Percentiles rank a stretch among this genome's conserved stretches.
Evolutionary conservation across 2,329 filamentous ascomycete species (phyloP).

Genomic region (Pochonia chlamydosporia): DNA sequence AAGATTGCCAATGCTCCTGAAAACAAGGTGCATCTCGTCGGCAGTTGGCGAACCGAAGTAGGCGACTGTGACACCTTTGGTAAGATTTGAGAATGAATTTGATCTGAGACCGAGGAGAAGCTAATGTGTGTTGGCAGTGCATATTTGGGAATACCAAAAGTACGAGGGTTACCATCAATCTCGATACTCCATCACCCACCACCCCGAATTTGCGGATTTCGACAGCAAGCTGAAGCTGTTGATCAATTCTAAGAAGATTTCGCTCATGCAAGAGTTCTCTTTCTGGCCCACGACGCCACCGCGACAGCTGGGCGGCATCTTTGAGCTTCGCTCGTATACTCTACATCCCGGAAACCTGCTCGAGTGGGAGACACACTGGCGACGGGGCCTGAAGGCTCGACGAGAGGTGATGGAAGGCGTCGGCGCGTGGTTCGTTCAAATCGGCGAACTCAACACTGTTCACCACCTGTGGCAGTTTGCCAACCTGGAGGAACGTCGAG

Average conservation of each 20-base stretch:
- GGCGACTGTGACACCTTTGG: conserved; percentile 96
- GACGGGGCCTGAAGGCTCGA: conserved; percentile 81
- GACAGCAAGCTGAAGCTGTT: conserved; percentile 79
- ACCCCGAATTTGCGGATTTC: conserved; percentile 79
- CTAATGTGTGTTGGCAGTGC: conserved; percentile 52
- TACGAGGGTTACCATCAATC: conserved; percentile 95
- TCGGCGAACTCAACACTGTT: conserved; percentile 94
- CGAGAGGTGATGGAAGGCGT: conserved; percentile 98
- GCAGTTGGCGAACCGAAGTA: conserved; percentile 97
- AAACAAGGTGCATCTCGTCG: conserved; percentile 93
- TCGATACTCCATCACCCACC: conserved; percentile 73
- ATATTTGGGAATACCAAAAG: conserved; percentile 99
- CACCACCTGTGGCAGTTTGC: conserved; percentile 99
- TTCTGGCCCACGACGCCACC: conserved; percentile 97
- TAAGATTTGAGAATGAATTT: conserved; percentile 38
- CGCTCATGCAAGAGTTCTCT: conserved; percentile 98
- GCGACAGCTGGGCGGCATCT: conserved; percentile 82
- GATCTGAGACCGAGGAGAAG: neutral
- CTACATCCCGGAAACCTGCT: conserved; percentile 91
- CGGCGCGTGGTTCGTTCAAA: conserved; percentile 97
- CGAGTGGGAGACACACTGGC: conserved; percentile 99
- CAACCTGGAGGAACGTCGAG: conserved; percentile 87
- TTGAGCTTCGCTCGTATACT: conserved; percentile 95
- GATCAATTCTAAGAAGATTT: conserved; percentile 78
- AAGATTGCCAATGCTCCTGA: conserved; percentile 76